phyloP scores from a whole-genome alignment of 1,139 yeast genomes.

The Martiniozyma asiatica region DNA sequence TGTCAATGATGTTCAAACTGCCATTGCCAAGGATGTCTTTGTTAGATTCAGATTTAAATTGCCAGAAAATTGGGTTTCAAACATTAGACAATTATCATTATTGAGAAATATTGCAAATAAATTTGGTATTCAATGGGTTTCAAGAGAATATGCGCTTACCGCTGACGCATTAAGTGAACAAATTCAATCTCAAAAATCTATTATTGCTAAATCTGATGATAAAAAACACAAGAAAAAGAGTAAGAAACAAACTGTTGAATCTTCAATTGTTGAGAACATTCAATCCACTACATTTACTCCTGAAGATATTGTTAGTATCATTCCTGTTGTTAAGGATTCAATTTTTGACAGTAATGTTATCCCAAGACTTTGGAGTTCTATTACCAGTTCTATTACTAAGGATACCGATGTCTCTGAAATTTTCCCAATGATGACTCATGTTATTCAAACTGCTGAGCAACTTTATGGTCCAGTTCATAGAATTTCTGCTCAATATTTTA shows the following conservation, averaged over 20 bases:
- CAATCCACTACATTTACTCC: slow-evolving; percentile 37
- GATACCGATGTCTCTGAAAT: slow-evolving; percentile 36
- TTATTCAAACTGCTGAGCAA: slow-evolving; percentile 61
- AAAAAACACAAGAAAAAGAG: slow-evolving; percentile 26
- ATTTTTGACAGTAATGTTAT: slow-evolving; percentile 54
- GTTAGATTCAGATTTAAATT: slow-evolving; percentile 53
- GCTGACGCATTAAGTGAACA: slow-evolving; percentile 32
- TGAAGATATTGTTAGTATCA: slow-evolving; percentile 55
- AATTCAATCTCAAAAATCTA: slow-evolving; percentile 13
- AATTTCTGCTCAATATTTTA: slow-evolving; percentile 52
- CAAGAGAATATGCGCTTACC: slow-evolving; percentile 40
- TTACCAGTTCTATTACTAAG: slow-evolving; percentile 44
- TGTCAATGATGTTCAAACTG: slow-evolving; percentile 30
- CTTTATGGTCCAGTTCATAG: slow-evolving; percentile 73
- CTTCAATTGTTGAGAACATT: slow-evolving; percentile 7
- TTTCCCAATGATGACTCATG: slow-evolving; percentile 32
- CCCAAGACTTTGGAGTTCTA: slow-evolving; percentile 61
- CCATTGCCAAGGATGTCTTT: slow-evolving; percentile 40
- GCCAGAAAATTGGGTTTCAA: slow-evolving; percentile 33
- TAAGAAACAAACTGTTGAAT: slow-evolving; percentile 17
- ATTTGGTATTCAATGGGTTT: slow-evolving; percentile 79
- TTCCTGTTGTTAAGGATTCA: slow-evolving; percentile 66
- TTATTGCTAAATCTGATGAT: slow-evolving; percentile 10
- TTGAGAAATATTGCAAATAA: slow-evolving; percentile 65
- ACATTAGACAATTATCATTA: slow-evolving; percentile 32